Conservation (phyloP, 495 filamentous ascomycete genomes). For the Aspergillus asperescens region DNA sequence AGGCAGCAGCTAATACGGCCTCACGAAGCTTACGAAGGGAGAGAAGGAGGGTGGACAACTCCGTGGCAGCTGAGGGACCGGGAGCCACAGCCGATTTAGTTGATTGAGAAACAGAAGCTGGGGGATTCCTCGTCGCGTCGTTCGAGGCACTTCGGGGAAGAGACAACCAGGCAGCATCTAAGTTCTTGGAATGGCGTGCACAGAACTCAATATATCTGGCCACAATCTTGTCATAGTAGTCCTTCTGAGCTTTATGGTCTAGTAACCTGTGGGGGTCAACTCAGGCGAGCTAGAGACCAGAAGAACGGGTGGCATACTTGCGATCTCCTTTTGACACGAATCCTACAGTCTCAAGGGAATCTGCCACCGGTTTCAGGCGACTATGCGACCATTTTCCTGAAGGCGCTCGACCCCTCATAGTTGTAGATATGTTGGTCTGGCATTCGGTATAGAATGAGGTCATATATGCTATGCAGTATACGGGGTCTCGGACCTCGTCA, state of each 20-base stretch:
- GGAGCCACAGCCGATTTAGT: constrained; percentile 21
- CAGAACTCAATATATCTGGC: constrained; percentile 86
- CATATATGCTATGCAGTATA: not conserved
- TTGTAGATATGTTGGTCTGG: not conserved
- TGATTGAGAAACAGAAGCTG: constrained; percentile 25
- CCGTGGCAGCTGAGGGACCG: constrained; percentile 37
- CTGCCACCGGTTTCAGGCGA: constrained; percentile 66
- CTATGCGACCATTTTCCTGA: constrained; percentile 39
- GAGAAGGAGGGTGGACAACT: constrained; percentile 56
- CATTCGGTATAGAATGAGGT: not conserved
- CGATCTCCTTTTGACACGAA: constrained; percentile 85
- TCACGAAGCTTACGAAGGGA: constrained; percentile 91
- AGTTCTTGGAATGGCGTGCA: constrained; percentile 60
- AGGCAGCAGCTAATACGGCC: constrained; percentile 63
- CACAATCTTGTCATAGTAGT: constrained; percentile 80
- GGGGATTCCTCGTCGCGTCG: constrained; percentile 40
- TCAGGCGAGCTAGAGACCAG: constrained; percentile 7
- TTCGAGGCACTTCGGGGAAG: constrained; percentile 47
- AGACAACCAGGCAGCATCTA: constrained; percentile 67
- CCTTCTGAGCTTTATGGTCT: constrained; percentile 67
- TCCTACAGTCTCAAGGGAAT: constrained; percentile 72
- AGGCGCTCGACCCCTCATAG: constrained; percentile 19
- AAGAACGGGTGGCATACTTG: constrained; percentile 40
- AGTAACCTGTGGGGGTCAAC: constrained; percentile 53
- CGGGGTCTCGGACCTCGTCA: not conserved